Conservation (phyloP, 148 eudicot genomes). For the Persicaria tinctoria region DNA sequence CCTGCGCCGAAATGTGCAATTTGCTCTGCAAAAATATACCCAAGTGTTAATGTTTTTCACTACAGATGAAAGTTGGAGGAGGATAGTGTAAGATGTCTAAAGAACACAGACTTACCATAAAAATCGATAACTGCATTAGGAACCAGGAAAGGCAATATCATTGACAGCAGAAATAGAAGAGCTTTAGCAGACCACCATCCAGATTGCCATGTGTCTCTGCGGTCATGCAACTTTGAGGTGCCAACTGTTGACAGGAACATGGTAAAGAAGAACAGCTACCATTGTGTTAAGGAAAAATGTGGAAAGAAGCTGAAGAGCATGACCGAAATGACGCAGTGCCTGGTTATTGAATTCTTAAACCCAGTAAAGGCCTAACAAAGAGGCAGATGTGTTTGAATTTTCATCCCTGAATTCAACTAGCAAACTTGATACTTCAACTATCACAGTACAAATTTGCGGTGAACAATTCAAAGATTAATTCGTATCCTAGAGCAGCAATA, state of each 20-base stretch:
- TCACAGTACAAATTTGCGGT: neutral
- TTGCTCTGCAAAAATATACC: constrained; percentile 41
- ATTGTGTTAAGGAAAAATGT: constrained; percentile 23
- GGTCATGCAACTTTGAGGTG: constrained; percentile 42
- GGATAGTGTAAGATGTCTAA: neutral
- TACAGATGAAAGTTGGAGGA: neutral
- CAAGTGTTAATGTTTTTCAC: neutral
- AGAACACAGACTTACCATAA: constrained; percentile 43
- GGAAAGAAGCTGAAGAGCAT: neutral
- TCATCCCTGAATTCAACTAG: neutral
- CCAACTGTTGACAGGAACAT: constrained; percentile 61
- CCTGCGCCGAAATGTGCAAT: constrained; percentile 94
- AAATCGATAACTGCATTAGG: constrained; percentile 41
- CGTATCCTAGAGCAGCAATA: neutral
- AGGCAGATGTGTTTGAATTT: neutral
- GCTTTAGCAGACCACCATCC: constrained; percentile 61
- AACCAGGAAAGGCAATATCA: constrained; percentile 39
- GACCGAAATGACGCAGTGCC: neutral
- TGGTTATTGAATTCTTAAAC: too few species aligned
- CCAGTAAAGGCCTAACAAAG: too few species aligned
- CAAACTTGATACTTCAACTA: neutral
- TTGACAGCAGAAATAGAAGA: constrained; percentile 32
- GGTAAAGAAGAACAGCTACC: constrained; percentile 57
- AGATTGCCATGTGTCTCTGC: constrained; percentile 57
- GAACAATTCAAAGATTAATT: neutral